Evolutionary conservation across 371 early-diverging fungal species (phyloP), one percentile per base, ranked within the genome.

Genomic region (Rhizopus stolonifer): DNA sequence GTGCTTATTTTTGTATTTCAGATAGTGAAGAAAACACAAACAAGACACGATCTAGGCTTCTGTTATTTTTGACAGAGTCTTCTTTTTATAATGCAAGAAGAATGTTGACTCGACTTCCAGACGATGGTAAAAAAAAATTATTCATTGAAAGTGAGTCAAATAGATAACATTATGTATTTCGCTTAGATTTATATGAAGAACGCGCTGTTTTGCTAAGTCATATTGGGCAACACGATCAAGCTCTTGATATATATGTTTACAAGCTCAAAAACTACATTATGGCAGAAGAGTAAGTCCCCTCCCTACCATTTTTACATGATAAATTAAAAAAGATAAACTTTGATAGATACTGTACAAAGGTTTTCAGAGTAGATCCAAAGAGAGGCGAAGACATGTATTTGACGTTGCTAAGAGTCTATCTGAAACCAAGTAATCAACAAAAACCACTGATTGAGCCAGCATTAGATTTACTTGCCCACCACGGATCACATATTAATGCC

Each of bases 141-240:
- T 42, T 39, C 29, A 36, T 19, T 19, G 19, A 42, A 21, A 21
- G 15, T 21, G 22, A 49, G 24, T 2, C 19, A 34, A 31, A 10
- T 22, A 19, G 5, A n/a, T 13, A 25, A 21, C 8, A 29, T 21
- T 25, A 25, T 26, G 19, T 15, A 13, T 47, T 36, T 24, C 45
- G 17, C 17, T n/a, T 61, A 83, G 84, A 74, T 23, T 74, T 93
- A 25, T 91, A 81, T 57, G 89, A 91, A 55, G 94, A 93, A 64
- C 81, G 92, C 15, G 92, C 92, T 1, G 74, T 90, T 25, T 70
- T 95, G 4, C 76, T 95, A 4, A 86, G 91, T 57, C 79, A 90
- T 33, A 82, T 97, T 51, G 86, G 88, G 13, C 86, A 89, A 53
- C 94, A 94, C 56, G 86, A 87, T 47, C 93, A 94, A 57, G 94